Evolutionary conservation across 1,139 yeast genomes (phyloP), one percentile per base, ranked within the genome.

Genomic region (Yamadazyma jaroonii): DNA sequence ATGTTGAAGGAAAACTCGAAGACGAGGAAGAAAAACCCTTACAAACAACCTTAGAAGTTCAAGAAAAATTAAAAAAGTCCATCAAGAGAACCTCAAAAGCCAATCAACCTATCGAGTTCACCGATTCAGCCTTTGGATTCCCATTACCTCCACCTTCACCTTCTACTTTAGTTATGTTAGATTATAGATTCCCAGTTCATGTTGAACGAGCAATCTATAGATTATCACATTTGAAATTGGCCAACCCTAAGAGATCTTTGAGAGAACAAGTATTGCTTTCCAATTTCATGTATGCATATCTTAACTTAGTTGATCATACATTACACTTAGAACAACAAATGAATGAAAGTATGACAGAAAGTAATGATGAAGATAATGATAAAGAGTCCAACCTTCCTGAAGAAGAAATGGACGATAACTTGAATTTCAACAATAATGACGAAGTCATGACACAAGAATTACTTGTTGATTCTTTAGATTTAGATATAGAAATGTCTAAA

Each of bases 221-320:
- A 41, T 71, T 94, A 43, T 85, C 96, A 31, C 98, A 92, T 61
- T 66, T 92, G 57, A 92, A 92, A 59, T 71, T 92, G 48, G 96
- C 97, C 29, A 95, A 94, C 56, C 94, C 97, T 1, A 85, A 88
- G 54, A 69, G 97, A 40, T 95, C 95, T 13, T 67, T 92, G 43
- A 74, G 90, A 26, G 97, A 94, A 56, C 98, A 92, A 57, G 98
- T 92, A 2, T 61, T 92, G 36, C 64, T 92, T 47, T 87, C 96
- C 40, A 94, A 94, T 59, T 92, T 92, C 74, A 92, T 92, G 98
- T 92, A 92, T 58, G 94, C 97, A 0, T 92, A 92, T 62, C 74
- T 92, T 69, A 92, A 92, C 56, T 70, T 92, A 60, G 96, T 92
- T 41, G 95, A 92, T 59, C 97, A 90, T 52, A 83, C 92, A 6